phyloP scores from a whole-genome alignment of 2,329 filamentous ascomycete species.

The Geosmithia putterillii region DNA sequence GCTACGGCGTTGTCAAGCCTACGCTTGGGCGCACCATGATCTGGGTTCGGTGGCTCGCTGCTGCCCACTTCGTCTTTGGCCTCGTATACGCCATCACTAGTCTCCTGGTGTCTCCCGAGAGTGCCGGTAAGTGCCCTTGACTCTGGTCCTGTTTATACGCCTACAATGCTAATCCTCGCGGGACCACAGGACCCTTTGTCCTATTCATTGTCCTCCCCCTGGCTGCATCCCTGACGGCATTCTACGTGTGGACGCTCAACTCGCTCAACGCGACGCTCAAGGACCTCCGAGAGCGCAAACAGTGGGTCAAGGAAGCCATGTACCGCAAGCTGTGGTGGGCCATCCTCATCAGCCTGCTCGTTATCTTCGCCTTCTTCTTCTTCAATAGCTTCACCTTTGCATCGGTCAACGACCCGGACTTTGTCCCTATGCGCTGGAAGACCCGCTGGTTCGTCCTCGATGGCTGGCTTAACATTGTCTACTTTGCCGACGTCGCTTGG shows the following conservation, averaged over 20 bases:
- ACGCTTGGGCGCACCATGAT: constrained; percentile 89
- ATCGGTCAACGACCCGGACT: constrained; percentile 71
- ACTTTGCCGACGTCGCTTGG: constrained; percentile 85
- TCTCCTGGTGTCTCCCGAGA: constrained; percentile 78
- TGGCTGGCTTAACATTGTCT: constrained; percentile 94
- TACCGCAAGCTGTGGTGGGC: constrained; percentile 99
- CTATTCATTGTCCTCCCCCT: constrained; percentile 88
- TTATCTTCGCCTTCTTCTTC: constrained; percentile 98
- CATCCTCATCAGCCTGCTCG: constrained; percentile 79
- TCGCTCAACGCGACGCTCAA: constrained; percentile 91
- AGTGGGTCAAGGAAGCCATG: constrained; percentile 87
- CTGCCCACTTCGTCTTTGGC: constrained; percentile 89
- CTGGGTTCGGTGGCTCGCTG: constrained; percentile 80
- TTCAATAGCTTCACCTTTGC: constrained; percentile 95
- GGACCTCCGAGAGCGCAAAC: constrained; percentile 87
- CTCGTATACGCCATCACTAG: constrained; percentile 87
- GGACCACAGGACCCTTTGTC: constrained; percentile 59
- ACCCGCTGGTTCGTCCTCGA: constrained; percentile 95
- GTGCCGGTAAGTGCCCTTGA: constrained; percentile 45
- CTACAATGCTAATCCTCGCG: background rate
- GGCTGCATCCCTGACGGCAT: constrained; percentile 83
- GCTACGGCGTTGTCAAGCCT: constrained; percentile 93
- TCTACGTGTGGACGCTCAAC: constrained; percentile 98
- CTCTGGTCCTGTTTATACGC: background rate
- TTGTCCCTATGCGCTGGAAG: constrained; percentile 95